Base-by-base conservation (phyloP, 2,329 filamentous ascomycete species). In the Aspergillus oerlinghausenensis region DNA sequence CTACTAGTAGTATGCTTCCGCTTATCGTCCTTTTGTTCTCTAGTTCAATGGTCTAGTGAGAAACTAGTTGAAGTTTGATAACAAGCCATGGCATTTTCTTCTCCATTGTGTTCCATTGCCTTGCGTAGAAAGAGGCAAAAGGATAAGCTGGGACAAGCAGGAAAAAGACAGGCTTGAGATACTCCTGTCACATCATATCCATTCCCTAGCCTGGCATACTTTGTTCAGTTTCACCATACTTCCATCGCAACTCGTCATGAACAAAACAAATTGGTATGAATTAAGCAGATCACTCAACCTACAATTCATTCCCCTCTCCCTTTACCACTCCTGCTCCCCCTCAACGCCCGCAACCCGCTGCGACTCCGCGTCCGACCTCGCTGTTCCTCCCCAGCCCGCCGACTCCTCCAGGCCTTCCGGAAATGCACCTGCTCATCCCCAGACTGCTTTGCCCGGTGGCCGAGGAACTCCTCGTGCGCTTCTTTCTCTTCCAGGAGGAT, bases 361-460 rank as follows among this genome's bases (percentile, higher is more conserved):
- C 25, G 25, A 50, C 53, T 50, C 50, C 19, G 40, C 29, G 19
- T 40, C 42, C 29, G 23, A 26, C 25, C 32, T 10, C 47, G 49
- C 19, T 56, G 52, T 3, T 61, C 61, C 19, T 62, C 61, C 9
- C 50, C 55, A 19, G 67, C 67, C 54, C 64, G 60, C 2, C 69
- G 65, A 10, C 64, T 60, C 51, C 60, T 69, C 65, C 69, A 72
- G 8, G 67, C 65, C 51, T 70, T 72, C 43, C 70, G 69, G 54
- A 73, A 73, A 56, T 68, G 65, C n/a, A 59, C 56, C 38, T 66
- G 68, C 50, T 73, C 71, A 10, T 73, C 69, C 4, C 66, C 63
- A 38, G 70, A 66, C 52, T 73, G 70, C 51, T 65, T 67, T 19
- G 67, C 63, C 4, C 71, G 70, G 50, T 65, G 62, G 29, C 65